These are phyloP conservation scores for Petunia hybrid DNA, from an alignment of 305 asterid species.

Conservation along the genomic window DNA sequence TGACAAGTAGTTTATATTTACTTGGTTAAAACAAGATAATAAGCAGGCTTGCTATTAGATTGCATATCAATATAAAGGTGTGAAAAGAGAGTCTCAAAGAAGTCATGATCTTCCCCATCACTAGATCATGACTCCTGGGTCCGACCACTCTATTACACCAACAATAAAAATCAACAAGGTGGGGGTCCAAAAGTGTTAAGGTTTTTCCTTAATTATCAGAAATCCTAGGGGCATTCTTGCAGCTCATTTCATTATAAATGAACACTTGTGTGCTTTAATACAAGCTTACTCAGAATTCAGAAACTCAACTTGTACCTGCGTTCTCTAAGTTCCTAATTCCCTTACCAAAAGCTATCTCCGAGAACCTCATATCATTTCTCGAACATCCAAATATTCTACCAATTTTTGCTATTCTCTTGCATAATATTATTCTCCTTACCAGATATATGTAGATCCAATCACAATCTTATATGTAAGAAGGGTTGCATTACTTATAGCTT, in stretches of 20 bases:
- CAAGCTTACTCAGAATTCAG: conserved; percentile 32
- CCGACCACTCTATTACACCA: conserved; percentile 25
- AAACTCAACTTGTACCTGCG: not conserved
- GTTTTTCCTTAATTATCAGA: conserved; percentile 41
- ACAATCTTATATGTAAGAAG: too few relatives aligned
- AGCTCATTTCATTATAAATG: conserved; percentile 44
- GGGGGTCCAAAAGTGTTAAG: conserved; percentile 51
- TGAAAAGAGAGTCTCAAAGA: conserved; percentile 20
- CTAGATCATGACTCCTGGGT: too few relatives aligned
- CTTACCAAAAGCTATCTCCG: too few relatives aligned
- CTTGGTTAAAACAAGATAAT: not conserved
- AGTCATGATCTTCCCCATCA: not conserved
- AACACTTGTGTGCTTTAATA: conserved; percentile 29
- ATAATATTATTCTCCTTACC: too few relatives aligned
- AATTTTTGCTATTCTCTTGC: too few relatives aligned
- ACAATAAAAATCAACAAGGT: conserved; percentile 38
- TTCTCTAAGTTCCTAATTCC: not conserved
- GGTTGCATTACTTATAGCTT: too few relatives aligned
- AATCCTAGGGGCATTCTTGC: conserved; percentile 42
- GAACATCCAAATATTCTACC: too few relatives aligned
- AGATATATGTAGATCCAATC: too few relatives aligned
- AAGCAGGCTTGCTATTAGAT: not conserved
- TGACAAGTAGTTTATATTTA: not conserved
- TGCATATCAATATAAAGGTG: not conserved
- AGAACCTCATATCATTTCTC: too few relatives aligned